phyloP scores from a whole-genome alignment of 2,329 filamentous ascomycete genomes.

The Dichotomopilus funicola region DNA sequence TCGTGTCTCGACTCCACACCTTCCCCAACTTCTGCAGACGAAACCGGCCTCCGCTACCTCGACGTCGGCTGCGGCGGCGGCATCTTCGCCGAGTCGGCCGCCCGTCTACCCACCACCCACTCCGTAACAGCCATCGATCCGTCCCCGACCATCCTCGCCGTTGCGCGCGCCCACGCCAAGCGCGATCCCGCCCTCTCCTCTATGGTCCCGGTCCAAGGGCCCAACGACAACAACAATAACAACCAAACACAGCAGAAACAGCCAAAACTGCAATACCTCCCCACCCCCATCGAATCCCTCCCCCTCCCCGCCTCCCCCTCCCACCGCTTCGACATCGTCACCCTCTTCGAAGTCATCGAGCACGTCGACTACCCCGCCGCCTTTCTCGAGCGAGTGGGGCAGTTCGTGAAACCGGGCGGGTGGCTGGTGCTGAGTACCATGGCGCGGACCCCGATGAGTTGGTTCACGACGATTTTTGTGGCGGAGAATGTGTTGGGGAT shows the following conservation, averaged over 20 bases:
- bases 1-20: constrained; percentile 60
- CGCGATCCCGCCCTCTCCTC: constrained; percentile 59
- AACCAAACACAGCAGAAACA: background rate
- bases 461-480: constrained; percentile 85
- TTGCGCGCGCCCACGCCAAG: constrained; percentile 70
- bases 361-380: constrained; percentile 71
- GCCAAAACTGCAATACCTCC: constrained; percentile 57
- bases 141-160: constrained; percentile 62
- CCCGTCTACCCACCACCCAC: constrained; percentile 55
- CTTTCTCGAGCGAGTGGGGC: constrained; percentile 65
- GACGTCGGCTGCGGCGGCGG: constrained; percentile 95
- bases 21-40: no score
- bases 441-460: constrained; percentile 79
- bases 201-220: no score
- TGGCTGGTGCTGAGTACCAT: constrained; percentile 94
- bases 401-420: constrained; percentile 79
- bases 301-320: constrained; percentile 30
- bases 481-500: constrained; percentile 84
- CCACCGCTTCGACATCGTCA: constrained; percentile 68
- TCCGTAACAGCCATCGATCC: constrained; percentile 74
- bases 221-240: constrained; percentile 39
- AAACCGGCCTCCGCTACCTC: constrained; percentile 65
- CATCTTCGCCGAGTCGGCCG: constrained; percentile 87
- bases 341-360: constrained; percentile 90
- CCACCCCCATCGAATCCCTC: constrained; percentile 70